Conservation (phyloP, 2,329 filamentous ascomycete species). For the Xylaria arbuscula region DNA sequence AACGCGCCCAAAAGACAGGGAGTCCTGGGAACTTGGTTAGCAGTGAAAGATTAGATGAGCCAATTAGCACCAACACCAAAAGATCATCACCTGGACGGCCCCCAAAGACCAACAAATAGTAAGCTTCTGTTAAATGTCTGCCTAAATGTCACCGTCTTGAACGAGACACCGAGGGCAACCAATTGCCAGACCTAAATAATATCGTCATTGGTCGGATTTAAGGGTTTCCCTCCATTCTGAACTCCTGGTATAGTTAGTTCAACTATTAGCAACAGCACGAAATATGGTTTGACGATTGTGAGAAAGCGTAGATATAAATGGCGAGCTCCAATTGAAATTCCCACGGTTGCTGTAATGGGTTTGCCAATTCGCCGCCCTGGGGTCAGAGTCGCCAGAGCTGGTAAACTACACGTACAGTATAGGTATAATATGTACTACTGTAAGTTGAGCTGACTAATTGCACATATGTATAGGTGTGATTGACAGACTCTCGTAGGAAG, state of each 20-base stretch:
- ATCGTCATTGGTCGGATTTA: neutral
- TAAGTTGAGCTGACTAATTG: slow-evolving; percentile 3
- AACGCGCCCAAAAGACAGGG: slow-evolving; percentile 1
- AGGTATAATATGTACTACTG: neutral
- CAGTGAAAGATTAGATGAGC: slow-evolving; percentile 9
- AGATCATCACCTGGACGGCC: slow-evolving; percentile 15
- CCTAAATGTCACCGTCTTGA: slow-evolving; percentile 19
- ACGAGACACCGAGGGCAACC: neutral
- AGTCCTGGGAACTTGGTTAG: slow-evolving; percentile 23
- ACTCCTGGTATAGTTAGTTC: neutral
- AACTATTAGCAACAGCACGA: neutral
- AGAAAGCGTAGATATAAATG: neutral
- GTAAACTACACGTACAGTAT: neutral
- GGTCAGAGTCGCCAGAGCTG: neutral
- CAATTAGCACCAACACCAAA: slow-evolving; percentile 5
- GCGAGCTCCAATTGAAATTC: neutral
- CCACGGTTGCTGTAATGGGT: neutral
- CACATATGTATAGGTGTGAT: neutral
- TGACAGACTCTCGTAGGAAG: neutral
- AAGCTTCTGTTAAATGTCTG: slow-evolving; percentile 24
- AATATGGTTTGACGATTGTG: neutral
- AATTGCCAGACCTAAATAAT: neutral
- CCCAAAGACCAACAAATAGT: slow-evolving; percentile 19
- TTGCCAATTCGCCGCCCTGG: neutral
- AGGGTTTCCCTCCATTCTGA: neutral